A percentile compares a stretch with the other conserved stretches of the same genome.
These are phyloP conservation scores for Misopates orontium DNA, from an alignment of 257 asterid species.

Conservation along the genomic window DNA sequence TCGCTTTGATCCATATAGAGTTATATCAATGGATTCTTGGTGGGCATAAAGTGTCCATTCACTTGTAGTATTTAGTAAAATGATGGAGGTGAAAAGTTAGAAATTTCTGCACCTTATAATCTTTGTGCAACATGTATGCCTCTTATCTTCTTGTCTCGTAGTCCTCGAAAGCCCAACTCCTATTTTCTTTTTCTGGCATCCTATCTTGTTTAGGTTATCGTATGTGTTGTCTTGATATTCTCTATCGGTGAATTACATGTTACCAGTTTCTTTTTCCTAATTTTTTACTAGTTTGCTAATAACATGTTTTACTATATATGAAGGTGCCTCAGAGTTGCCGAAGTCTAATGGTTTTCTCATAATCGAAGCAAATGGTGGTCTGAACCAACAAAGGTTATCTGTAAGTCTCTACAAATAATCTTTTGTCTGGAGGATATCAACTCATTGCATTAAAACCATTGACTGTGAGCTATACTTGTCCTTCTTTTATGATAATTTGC, in stretches of 20 bases:
- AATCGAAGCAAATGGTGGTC: slow-evolving; percentile 98
- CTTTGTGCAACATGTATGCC: too few relatives aligned
- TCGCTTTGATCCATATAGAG: background rate
- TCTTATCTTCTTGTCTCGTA: too few relatives aligned
- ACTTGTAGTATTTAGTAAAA: too few relatives aligned
- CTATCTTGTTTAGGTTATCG: background rate
- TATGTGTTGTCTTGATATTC: background rate
- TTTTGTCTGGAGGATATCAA: background rate
- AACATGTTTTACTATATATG: slow-evolving; percentile 27
- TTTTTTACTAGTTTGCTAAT: slow-evolving; percentile 19
- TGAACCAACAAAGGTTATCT: slow-evolving; percentile 97
- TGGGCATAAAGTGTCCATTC: background rate
- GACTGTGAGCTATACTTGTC: too few relatives aligned
- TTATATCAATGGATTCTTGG: background rate
- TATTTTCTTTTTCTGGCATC: too few relatives aligned
- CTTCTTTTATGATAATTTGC: too few relatives aligned
- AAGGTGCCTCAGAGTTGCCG: slow-evolving; percentile 64
- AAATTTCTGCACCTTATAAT: too few relatives aligned
- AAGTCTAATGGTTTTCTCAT: slow-evolving; percentile 84
- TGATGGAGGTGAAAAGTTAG: too few relatives aligned
- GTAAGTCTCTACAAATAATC: slow-evolving; percentile 51
- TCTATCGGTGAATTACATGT: slow-evolving; percentile 10
- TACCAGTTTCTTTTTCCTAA: slow-evolving; percentile 1
- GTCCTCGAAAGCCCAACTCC: too few relatives aligned
- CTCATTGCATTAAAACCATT: too few relatives aligned